A percentile compares a stretch with the other conserved stretches of the same genome.
Evolutionary conservation across 495 filamentous ascomycete species (phyloP).

Genomic region (Penicillium alfredii): DNA sequence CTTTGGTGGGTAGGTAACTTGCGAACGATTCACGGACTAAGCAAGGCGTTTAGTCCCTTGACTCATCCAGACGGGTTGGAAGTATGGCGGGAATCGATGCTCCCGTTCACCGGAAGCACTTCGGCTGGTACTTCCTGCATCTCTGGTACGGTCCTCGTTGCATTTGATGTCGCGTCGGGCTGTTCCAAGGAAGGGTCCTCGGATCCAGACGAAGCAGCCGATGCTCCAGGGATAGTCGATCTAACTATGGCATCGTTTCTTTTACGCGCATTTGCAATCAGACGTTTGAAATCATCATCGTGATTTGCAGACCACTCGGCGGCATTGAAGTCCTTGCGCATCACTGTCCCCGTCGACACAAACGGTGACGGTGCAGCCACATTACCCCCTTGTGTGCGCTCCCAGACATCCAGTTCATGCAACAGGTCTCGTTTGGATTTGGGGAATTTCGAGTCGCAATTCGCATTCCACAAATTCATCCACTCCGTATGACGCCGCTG

Average conservation of each 20-base stretch:
- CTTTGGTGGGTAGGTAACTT: background rate
- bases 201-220: conserved; percentile 2
- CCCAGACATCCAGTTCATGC: conserved; percentile 77
- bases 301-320: conserved; percentile 68
- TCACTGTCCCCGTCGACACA: conserved; percentile 39
- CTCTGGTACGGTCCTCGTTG: background rate
- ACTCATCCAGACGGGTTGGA: background rate
- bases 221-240: conserved; percentile 26
- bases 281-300: conserved; percentile 61
- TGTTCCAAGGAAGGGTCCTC: conserved; percentile 2
- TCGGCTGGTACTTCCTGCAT: background rate
- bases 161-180: background rate
- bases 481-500: conserved; percentile 85
- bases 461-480: conserved; percentile 94
- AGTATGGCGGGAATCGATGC: background rate
- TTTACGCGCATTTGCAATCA: conserved; percentile 66
- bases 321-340: conserved; percentile 79
- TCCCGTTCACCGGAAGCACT: background rate
- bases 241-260: conserved; percentile 29
- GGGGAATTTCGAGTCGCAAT: conserved; percentile 75
- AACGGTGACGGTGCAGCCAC: conserved; percentile 16
- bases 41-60: too few species aligned
- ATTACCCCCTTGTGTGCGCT: conserved; percentile 58
- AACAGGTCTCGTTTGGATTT: conserved; percentile 65
- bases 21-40: too few species aligned